These are phyloP conservation scores for Sporothrix pallida DNA, from an alignment of 2,329 filamentous ascomycete genomes.

Conservation along the genomic window DNA sequence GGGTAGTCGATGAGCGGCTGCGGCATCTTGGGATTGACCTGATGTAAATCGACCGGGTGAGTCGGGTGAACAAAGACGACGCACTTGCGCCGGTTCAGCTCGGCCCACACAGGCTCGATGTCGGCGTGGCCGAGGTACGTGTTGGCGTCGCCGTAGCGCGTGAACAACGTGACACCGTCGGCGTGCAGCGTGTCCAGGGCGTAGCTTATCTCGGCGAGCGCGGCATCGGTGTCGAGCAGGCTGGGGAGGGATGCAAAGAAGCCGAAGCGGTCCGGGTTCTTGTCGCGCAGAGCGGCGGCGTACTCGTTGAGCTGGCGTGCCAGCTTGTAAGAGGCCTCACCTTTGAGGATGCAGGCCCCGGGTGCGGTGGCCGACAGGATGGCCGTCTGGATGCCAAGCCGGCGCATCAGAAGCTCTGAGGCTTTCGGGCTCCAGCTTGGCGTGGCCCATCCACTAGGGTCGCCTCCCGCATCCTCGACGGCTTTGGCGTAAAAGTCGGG, in stretches of 20 bases:
- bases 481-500: not conserved
- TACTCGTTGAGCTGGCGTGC: slow-evolving; percentile 15
- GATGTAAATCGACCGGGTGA: not conserved
- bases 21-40: not conserved
- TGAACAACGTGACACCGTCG: slow-evolving; percentile 10
- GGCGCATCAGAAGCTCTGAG: not conserved
- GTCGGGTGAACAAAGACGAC: slow-evolving; percentile 8
- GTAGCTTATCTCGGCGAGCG: not conserved
- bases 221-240: not conserved
- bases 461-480: not conserved
- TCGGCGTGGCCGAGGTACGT: not conserved
- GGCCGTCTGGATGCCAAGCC: slow-evolving; percentile 9
- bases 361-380: not conserved
- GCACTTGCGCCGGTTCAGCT: slow-evolving; percentile 5
- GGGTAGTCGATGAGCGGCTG: slow-evolving; percentile 15
- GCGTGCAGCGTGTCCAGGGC: not conserved
- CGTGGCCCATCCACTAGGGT: slow-evolving; percentile 6
- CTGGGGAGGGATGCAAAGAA: slow-evolving; percentile 11
- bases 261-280: not conserved
- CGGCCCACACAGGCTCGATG: not conserved
- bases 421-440: not conserved
- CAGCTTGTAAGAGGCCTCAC: not conserved
- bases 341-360: not conserved
- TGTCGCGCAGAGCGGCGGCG: not conserved
- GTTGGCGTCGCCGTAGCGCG: slow-evolving; percentile 12